Evolutionary conservation across 2,329 filamentous ascomycete species (phyloP).

Genomic region (Fusarium pseudograminearum): DNA sequence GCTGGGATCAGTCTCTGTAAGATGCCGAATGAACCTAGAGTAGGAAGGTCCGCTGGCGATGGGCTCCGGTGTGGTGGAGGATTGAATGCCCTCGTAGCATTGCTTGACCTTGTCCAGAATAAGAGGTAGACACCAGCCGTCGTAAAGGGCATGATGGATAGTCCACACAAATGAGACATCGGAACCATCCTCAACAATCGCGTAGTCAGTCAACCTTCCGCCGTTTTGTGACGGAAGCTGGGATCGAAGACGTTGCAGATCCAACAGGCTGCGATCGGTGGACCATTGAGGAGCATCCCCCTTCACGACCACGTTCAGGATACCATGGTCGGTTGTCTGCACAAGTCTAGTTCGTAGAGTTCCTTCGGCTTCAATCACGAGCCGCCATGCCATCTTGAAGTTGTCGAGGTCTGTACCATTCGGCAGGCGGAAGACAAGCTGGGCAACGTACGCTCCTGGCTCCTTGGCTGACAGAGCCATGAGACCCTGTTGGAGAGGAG

Average conservation of each 20-base stretch:
- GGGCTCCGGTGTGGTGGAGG: fast-evolving
- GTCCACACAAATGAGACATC: conserved; percentile 42
- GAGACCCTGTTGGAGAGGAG: conserved; percentile 40
- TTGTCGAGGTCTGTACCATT: conserved; percentile 1
- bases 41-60: conserved; percentile 13
- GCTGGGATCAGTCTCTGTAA: conserved; percentile 2
- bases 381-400: conserved; percentile 36
- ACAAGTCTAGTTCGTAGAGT: conserved; percentile 40
- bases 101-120: conserved; percentile 39
- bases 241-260: conserved; percentile 1
- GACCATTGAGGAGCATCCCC: conserved; percentile 31
- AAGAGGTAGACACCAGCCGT: conserved; percentile 46
- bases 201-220: conserved; percentile 19
- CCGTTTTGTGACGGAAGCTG: conserved; percentile 29
- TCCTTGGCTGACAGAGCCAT: conserved; percentile 39
- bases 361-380: conserved; percentile 19
- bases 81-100: conserved; percentile 14
- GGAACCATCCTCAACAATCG: background rate
- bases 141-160: conserved; percentile 47
- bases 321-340: conserved; percentile 27
- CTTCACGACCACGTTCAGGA: conserved; percentile 34
- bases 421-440: conserved; percentile 35
- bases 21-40: conserved; percentile 29
- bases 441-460: conserved; percentile 38
- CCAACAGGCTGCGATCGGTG: background rate